Conservation (phyloP, 345 rosid species). For the Syzygium grande region DNA sequence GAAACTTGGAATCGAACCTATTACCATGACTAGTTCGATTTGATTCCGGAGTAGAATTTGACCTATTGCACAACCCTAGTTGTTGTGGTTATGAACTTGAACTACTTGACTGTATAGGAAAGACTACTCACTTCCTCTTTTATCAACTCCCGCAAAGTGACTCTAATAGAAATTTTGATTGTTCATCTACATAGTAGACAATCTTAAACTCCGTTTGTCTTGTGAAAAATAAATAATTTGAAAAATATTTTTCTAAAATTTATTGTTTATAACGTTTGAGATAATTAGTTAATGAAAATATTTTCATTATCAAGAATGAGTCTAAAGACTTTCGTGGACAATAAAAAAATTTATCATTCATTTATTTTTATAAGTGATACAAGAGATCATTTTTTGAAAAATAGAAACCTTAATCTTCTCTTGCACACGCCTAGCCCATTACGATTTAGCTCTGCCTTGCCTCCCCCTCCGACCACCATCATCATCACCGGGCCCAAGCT, state of each 20-base stretch:
- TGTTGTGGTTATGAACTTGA: not conserved
- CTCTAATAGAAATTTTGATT: too few relatives aligned
- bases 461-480: not conserved
- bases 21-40: too few relatives aligned
- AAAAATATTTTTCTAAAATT: too few relatives aligned
- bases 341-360: too few relatives aligned
- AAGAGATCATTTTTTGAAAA: too few relatives aligned
- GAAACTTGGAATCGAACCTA: fast-evolving
- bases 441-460: not conserved
- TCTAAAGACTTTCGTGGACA: too few relatives aligned
- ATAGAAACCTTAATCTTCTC: not conserved
- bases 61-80: not conserved
- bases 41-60: fast-evolving
- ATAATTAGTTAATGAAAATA: too few relatives aligned
- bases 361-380: too few relatives aligned
- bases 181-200: not conserved
- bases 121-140: not conserved
- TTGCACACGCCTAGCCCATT: not conserved
- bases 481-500: not conserved
- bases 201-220: too few relatives aligned
- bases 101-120: not conserved
- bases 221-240: too few relatives aligned
- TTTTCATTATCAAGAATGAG: too few relatives aligned
- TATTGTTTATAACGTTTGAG: too few relatives aligned
- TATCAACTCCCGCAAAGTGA: not conserved